Conservation (phyloP, 176 grass and related monocot genomes). For the Tuctoria greenei region DNA sequence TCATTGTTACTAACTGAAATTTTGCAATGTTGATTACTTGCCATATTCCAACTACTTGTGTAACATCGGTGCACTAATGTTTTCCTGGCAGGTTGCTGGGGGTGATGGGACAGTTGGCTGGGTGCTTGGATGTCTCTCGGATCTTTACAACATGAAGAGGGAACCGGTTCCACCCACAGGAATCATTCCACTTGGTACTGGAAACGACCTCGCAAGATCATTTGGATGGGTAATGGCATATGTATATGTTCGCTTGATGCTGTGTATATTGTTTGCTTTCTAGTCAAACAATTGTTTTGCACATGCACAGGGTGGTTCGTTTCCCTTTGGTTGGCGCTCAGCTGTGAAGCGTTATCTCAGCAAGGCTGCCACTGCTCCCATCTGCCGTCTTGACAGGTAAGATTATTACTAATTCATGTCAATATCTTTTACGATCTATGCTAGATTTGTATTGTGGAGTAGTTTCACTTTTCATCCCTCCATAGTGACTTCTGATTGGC, state of each 20-base stretch:
- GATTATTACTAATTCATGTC: slow-evolving; percentile 6
- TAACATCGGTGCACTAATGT: slow-evolving; percentile 45
- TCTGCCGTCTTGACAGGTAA: slow-evolving; percentile 77
- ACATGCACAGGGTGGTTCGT: slow-evolving; percentile 78
- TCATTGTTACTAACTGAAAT: neutral
- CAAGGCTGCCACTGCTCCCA: slow-evolving; percentile 59
- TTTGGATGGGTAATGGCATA: slow-evolving; percentile 89
- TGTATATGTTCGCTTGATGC: neutral
- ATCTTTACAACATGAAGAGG: slow-evolving; percentile 78
- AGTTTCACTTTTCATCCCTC: neutral
- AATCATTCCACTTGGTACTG: slow-evolving; percentile 97
- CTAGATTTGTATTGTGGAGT: neutral
- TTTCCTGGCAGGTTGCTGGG: slow-evolving; percentile 81
- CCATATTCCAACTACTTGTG: slow-evolving; percentile 29
- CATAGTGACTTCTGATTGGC: neutral
- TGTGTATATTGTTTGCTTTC: slow-evolving; percentile 24
- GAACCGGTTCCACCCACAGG: slow-evolving; percentile 87
- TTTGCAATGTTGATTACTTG: neutral
- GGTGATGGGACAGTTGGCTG: slow-evolving; percentile 96
- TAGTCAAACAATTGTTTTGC: slow-evolving; percentile 6
- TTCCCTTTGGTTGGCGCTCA: slow-evolving; percentile 94
- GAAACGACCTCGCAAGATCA: slow-evolving; percentile 89
- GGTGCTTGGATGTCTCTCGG: slow-evolving; percentile 83
- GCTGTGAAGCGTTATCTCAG: slow-evolving; percentile 68
- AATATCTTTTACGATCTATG: neutral